phyloP scores from a whole-genome alignment of 208 protist genomes.

The Strigomonas galati region DNA sequence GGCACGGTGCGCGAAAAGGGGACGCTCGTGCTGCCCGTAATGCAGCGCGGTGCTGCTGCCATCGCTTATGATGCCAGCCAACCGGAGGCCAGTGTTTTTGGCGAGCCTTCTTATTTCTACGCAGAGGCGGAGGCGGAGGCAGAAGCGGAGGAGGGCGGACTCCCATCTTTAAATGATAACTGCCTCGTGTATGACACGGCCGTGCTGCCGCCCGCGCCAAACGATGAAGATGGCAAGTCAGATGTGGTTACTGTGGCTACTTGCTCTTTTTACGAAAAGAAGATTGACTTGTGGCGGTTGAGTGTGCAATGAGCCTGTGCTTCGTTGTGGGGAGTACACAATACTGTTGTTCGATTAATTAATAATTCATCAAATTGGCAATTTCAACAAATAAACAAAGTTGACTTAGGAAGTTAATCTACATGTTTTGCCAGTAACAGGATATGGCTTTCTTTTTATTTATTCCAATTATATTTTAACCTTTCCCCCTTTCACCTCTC shows the following conservation, averaged over 20 bases:
- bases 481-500: not conserved
- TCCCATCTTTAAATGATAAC: constrained; percentile 22
- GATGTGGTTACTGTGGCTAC: constrained; percentile 34
- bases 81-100: constrained; percentile 38
- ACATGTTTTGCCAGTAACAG: no score
- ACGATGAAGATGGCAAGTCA: not conserved
- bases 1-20: not conserved
- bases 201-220: constrained; percentile 19
- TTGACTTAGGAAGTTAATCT: no score
- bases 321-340: no score
- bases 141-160: not conserved
- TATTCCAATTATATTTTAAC: not conserved
- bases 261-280: constrained; percentile 79
- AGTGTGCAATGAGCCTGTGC: not conserved
- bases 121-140: not conserved
- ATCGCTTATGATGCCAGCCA: constrained; percentile 47
- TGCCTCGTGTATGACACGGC: constrained; percentile 76
- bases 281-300: constrained; percentile 57
- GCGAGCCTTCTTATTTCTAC: constrained; percentile 17
- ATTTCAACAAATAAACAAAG: no score
- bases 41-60: constrained; percentile 81
- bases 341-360: no score
- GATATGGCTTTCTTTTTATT: no score
- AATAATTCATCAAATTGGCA: no score
- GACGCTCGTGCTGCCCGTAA: constrained; percentile 67